Conservation (phyloP, 352 stramenopile species). For the Globisporangium viniferum region DNA sequence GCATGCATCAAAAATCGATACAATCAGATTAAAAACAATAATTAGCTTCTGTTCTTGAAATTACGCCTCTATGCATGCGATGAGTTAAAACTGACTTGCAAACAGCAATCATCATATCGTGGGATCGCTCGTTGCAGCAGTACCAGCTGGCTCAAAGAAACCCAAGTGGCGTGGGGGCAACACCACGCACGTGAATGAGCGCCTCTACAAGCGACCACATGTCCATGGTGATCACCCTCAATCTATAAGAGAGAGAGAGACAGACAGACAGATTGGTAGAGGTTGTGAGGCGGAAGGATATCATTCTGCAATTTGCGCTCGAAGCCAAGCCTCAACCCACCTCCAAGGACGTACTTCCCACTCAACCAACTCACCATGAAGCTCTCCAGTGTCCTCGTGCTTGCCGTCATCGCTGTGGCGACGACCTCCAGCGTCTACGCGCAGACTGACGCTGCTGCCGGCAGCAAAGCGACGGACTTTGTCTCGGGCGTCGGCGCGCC, state of each 20-base stretch:
- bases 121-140: neutral
- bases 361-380: slow-evolving; percentile 8
- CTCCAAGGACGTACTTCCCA: neutral
- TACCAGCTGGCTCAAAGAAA: slow-evolving; percentile 12
- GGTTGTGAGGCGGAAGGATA: neutral
- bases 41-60: neutral
- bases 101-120: slow-evolving; percentile 3
- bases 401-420: slow-evolving; percentile 1
- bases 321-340: neutral
- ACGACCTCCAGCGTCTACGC: neutral
- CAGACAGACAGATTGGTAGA: neutral
- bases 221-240: neutral
- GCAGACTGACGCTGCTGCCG: neutral
- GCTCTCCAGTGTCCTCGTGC: slow-evolving; percentile 7
- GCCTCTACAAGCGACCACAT: slow-evolving; percentile 1
- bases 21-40: neutral
- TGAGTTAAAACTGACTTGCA: neutral
- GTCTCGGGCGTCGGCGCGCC: slow-evolving; percentile 13
- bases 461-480: slow-evolving; percentile 10
- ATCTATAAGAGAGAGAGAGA: neutral
- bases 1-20: neutral
- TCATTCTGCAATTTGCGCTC: slow-evolving; percentile 12
- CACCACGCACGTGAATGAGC: neutral
- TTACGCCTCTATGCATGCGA: neutral
- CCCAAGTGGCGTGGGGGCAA: neutral